A percentile compares a stretch with the other conserved stretches of the same genome.
These are phyloP conservation scores for Jatropha curcas DNA, from an alignment of 345 rosid species.

Conservation along the genomic window DNA sequence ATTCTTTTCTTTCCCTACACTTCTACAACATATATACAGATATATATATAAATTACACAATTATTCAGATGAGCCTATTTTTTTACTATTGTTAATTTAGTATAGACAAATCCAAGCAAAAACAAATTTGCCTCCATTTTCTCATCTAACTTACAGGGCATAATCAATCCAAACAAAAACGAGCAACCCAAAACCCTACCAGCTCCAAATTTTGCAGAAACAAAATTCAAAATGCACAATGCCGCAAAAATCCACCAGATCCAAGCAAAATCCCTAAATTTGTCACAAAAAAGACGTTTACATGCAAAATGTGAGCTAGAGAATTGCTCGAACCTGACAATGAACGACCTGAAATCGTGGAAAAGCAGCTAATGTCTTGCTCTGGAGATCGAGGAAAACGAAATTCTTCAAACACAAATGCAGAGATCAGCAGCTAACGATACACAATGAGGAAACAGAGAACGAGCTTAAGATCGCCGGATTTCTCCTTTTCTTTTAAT, in stretches of 20 bases:
- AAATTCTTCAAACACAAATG: not conserved
- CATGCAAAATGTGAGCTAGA: not conserved
- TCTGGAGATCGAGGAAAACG: not conserved
- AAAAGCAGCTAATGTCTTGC: not conserved
- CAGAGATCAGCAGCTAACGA: not conserved
- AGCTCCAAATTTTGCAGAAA: not conserved
- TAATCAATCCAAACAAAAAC: not conserved
- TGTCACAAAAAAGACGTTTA: not conserved
- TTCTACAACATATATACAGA: conserved; percentile 5
- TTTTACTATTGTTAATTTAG: no score
- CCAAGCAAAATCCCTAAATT: conserved; percentile 8
- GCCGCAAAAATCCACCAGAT: conserved; percentile 3
- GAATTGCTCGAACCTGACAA: not conserved
- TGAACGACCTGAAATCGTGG: not conserved
- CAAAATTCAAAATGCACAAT: not conserved
- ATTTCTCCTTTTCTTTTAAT: not conserved
- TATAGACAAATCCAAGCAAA: not conserved
- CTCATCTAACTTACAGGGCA: conserved; percentile 1
- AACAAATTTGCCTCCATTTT: not conserved
- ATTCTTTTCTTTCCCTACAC: conserved; percentile 24
- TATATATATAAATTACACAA: not conserved
- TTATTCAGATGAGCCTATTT: not conserved
- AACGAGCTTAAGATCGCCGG: not conserved
- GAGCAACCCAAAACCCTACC: not conserved
- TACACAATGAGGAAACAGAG: not conserved